Base-by-base conservation (phyloP, 176 grass and related monocot genomes). In the Avena sativa region DNA sequence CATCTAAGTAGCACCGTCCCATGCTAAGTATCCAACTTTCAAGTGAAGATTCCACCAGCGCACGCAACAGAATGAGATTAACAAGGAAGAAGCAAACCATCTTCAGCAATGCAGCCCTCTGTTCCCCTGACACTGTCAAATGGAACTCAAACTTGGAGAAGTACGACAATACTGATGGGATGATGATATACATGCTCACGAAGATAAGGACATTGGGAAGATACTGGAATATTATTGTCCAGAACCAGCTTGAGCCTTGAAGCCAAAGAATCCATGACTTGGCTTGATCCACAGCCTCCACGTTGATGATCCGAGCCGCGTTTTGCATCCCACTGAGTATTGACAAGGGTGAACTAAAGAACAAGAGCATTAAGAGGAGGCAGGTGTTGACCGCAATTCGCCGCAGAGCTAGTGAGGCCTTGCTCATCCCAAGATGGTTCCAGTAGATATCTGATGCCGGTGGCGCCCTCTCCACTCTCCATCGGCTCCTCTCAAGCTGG, bases 31-130 rank as follows among this genome's bases (percentile, higher is more conserved):
- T 96, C 82, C 90, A 93, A 71, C 90, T 93, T 87, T 99, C 97
- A 56, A 99, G 93, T 0, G 97, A 99, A 0, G 97, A 99, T 76
- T 99, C 97, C 36, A 99, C 94, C 83, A 99, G 63, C 0, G 90
- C 97, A n/a, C 94, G 92, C 86, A 99, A 81, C 8, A 99, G 50
- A 20, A 99, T 99, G 57, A 99, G 94, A 91, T 99, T 99, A 11
- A 99, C 97, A 34, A 99, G 86, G 90, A 99, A 99, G 80, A 99
- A 99, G 86, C 97, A 99, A 88, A 99, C 97, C 97, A 99, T 94
- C 92, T 99, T 99, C 48, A 99, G 87, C 89, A 99, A 84, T 74
- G 90, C 94, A 83, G 97, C 94, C 81, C 94, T 96, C 74, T 99
- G 92, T 74, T 99, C 97, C n/a, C 97, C 97, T 3, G 97, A 99